Percentiles rank a stretch among this genome's conserved stretches.
Evolutionary conservation across 1,284 basidiomycete species (phyloP).

Genomic region (Pisolithus thermaeus): DNA sequence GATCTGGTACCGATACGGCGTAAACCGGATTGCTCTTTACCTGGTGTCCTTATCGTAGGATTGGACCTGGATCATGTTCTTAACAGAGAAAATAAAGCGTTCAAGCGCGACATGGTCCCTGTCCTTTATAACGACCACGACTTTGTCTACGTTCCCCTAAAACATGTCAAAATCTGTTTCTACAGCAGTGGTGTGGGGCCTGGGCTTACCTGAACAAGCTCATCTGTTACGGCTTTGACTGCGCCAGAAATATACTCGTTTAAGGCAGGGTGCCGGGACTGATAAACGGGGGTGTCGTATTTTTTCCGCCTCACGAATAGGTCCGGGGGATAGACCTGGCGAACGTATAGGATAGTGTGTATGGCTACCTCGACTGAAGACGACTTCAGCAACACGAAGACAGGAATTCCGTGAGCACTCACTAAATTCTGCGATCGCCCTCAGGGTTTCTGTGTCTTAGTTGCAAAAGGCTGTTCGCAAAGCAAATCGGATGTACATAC

Average conservation of each 20-base stretch:
- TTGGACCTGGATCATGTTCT: conserved; percentile 66
- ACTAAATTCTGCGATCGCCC: conserved; percentile 65
- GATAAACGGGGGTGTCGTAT: conserved; percentile 86
- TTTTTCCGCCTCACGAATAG: conserved; percentile 84
- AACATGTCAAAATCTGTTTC: conserved; percentile 1
- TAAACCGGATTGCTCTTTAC: conserved; percentile 27
- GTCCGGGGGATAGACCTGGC: conserved; percentile 84
- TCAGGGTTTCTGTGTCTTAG: conserved; percentile 46
- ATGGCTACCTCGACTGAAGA: conserved; percentile 84
- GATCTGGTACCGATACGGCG: neutral
- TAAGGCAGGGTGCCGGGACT: conserved; percentile 84
- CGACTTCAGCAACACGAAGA: conserved; percentile 5
- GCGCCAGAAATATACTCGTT: conserved; percentile 85
- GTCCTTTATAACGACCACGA: conserved; percentile 76
- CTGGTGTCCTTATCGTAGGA: conserved; percentile 57
- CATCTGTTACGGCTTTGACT: conserved; percentile 68
- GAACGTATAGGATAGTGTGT: conserved; percentile 86
- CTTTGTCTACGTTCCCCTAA: conserved; percentile 68
- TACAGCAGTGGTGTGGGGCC: neutral
- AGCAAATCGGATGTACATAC: conserved; percentile 22
- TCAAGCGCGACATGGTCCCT: conserved; percentile 70
- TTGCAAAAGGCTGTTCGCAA: conserved; percentile 2
- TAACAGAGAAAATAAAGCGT: conserved; percentile 75
- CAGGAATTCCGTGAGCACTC: conserved; percentile 15
- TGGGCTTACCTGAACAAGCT: conserved; percentile 57